Evolutionary conservation across 129 eudicot genomes (phyloP).

Genomic region (Saposhnikovia divaricata): DNA sequence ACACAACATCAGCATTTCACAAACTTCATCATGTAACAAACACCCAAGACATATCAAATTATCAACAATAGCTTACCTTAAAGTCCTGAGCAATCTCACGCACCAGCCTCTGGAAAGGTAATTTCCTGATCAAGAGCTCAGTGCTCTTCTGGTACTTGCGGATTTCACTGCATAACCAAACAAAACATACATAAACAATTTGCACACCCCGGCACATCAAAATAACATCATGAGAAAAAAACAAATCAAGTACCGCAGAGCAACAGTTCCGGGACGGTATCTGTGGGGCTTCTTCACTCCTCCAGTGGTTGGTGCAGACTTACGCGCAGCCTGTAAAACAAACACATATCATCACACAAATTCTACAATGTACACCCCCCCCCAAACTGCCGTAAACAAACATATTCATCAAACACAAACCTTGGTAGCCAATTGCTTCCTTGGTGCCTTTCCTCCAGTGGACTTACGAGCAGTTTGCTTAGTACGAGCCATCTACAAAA

Average conservation of each 20-base stretch:
- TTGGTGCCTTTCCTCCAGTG: slow-evolving; percentile 49
- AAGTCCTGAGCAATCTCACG: slow-evolving; percentile 94
- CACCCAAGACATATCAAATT: neutral
- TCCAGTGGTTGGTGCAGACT: slow-evolving; percentile 36
- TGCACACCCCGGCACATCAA: too few relatives aligned
- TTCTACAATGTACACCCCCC: neutral
- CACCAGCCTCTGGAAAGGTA: slow-evolving; percentile 95
- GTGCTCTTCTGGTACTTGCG: slow-evolving; percentile 95
- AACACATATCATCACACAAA: neutral
- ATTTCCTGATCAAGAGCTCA: slow-evolving; percentile 62
- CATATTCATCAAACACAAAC: neutral
- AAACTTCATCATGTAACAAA: neutral
- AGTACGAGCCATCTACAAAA: slow-evolving; percentile 60
- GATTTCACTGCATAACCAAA: slow-evolving; percentile 45
- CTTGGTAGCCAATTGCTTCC: slow-evolving; percentile 56
- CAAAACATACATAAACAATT: neutral
- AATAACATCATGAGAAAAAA: neutral
- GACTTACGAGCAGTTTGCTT: slow-evolving; percentile 42
- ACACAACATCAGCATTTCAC: neutral
- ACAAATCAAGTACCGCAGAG: slow-evolving; percentile 26
- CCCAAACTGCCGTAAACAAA: neutral
- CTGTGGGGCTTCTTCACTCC: slow-evolving; percentile 41
- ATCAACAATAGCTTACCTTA: slow-evolving; percentile 30
- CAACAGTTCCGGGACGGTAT: slow-evolving; percentile 45
- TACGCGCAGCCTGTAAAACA: slow-evolving; percentile 33